Evolutionary conservation across 2,329 filamentous ascomycete species (phyloP), one percentile per base, ranked within the genome.

Genomic region (Neonectria punicea): DNA sequence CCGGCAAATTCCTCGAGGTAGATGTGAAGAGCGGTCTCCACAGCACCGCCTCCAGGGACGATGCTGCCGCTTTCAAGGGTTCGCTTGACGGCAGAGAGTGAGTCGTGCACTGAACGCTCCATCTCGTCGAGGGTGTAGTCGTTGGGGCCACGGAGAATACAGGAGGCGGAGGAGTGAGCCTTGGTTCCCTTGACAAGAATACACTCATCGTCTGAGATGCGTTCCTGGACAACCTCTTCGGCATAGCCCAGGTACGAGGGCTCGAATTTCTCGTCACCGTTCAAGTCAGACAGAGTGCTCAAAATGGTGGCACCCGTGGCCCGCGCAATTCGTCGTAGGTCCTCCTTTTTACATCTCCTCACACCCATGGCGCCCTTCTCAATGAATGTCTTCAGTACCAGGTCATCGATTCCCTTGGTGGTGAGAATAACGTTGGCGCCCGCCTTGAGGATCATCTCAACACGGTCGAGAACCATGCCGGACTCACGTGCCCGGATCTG

Each of bases 1-100:
- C 96, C 95, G 58, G 96, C 96, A 81, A 97, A 99, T 82, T 99
- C 96, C 84, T 99, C 96, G 36, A 99, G 89, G 83, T 98, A 99
- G 79, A 99, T 99, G 84, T 98, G 96, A 70, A 99, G 88, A 53
- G 96, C 96, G n/a, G 96, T 98, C 85, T 99, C 96, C 22, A 98
- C 95, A 47, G 96, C 96, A 77, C 95, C 96, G 71, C 96, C 96
- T 71, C 96, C 96, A 16, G 96, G 96, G 43, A 99, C 96, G 71
- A 99, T 97, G 82, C 93, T 94, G 75, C 96, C 96, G 77, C 93
- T 97, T 84, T 99, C 96, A 8, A 99, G 86, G 3, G 96, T 98
- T 73, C 96, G 90, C 90, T 99, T 99, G 70, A 99, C 94, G 51
- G 96, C 96, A 72, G 93, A 98, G 51, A 99, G 87, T 14, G 95